Percentiles rank a stretch among this genome's conserved stretches.
phyloP scores from a whole-genome alignment of 2,329 filamentous ascomycete genomes.

The Diaporthe citriasiana region DNA sequence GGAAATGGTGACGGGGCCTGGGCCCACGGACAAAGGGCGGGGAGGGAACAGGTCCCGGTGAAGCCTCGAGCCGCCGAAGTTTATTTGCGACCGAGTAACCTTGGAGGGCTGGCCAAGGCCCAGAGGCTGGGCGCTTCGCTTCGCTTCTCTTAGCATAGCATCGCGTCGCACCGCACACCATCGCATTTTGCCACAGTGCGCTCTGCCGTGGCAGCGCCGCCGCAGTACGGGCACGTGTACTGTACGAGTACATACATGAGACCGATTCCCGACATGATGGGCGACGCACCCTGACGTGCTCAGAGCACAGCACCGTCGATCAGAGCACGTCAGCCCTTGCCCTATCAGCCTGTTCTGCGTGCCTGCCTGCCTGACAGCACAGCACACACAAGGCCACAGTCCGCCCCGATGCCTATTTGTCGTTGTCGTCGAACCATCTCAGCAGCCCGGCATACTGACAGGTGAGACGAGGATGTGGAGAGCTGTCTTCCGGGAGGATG shows the following conservation, averaged over 20 bases:
- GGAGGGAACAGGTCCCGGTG: slow-evolving; percentile 3
- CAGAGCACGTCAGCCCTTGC: slow-evolving; percentile 20
- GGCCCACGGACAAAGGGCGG: neutral
- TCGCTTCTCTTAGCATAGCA: slow-evolving; percentile 10
- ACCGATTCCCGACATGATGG: slow-evolving; percentile 34
- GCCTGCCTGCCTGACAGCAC: slow-evolving; percentile 9
- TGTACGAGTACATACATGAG: slow-evolving; percentile 24
- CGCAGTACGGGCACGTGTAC: slow-evolving; percentile 10
- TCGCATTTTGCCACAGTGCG: slow-evolving; percentile 19
- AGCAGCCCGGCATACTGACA: neutral
- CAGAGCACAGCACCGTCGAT: slow-evolving; percentile 33
- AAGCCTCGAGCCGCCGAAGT: slow-evolving; percentile 31
- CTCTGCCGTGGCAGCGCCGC: neutral
- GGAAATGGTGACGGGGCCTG: neutral
- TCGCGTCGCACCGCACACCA: slow-evolving; percentile 5
- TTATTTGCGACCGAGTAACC: slow-evolving; percentile 22
- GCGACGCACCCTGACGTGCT: slow-evolving; percentile 29
- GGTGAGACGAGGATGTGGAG: slow-evolving; percentile 20
- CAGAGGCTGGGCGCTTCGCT: slow-evolving; percentile 27
- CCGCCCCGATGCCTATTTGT: neutral
- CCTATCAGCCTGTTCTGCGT: slow-evolving; percentile 13
- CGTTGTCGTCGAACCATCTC: neutral
- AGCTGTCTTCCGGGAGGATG: slow-evolving; percentile 21
- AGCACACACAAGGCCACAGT: neutral
- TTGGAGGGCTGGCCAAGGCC: slow-evolving; percentile 24